Evolutionary conservation across 805 yeast genomes (phyloP), one percentile per base, ranked within the genome.

Genomic region (Ogataea kodamae): DNA sequence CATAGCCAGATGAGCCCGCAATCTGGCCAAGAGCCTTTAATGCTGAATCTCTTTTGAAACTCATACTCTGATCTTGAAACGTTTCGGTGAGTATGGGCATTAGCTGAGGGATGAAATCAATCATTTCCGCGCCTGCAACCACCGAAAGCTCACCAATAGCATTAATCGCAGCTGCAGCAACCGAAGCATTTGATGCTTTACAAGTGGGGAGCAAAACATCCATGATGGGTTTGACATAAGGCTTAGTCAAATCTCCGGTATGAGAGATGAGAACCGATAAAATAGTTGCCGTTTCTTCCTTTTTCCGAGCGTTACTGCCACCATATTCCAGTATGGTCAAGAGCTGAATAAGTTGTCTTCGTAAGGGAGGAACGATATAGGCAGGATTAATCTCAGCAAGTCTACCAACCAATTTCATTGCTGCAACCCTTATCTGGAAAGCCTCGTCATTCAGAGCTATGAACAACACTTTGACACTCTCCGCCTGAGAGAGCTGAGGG

Each of bases 401-500:
- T 36, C 97, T 70, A 3, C 98, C 97, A 39, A 92, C 75, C 8
- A 89, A 72, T 30, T 70, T 70, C 20, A 90, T 75, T 0, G 95
- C 82, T 10, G 77, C 82, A 48, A 83, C 78, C 35, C 96, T 73
- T 8, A 92, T 82, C 8, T 76, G 78, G 53, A 92, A 92, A 2
- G 74, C 74, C 57, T 90, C 97, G 60, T 92, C 99, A 53, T 92
- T 85, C 37, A 90, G 64, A 0, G 96, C 90, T 67, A 89, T 84
- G 50, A 90, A 86, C 14, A 92, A 65, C 9, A 89, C 61, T 35
- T 86, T 70, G 19, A 89, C 90, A 55, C 88, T 89, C 40, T 85
- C 95, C 1, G 96, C 94, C 56, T 92, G 97, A 0, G 97, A 86
- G 19, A 92, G 61, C 50, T 92, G 97, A 0, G 96, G 85, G 50